Evolutionary conservation across 2,329 filamentous ascomycete species (phyloP).

Genomic region (Triangularia verruculosa): DNA sequence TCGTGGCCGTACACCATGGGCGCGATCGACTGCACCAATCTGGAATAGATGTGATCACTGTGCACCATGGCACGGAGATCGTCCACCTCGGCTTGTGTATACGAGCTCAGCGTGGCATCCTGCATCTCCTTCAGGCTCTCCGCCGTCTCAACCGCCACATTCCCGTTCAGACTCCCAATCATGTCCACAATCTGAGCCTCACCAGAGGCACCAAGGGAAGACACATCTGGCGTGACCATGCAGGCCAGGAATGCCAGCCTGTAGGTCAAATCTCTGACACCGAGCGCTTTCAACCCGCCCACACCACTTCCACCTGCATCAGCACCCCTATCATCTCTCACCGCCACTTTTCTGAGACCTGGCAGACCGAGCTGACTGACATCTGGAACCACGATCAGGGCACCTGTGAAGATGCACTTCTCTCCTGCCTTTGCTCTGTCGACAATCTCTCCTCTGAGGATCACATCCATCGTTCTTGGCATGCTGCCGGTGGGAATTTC

Average conservation of each 20-base stretch:
- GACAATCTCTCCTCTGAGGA: slow-evolving; percentile 93
- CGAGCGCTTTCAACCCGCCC: slow-evolving; percentile 83
- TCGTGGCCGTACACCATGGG: slow-evolving; percentile 97
- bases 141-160: slow-evolving; percentile 61
- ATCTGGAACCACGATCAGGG: slow-evolving; percentile 93
- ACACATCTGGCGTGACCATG: slow-evolving; percentile 89
- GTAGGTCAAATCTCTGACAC: slow-evolving; percentile 93
- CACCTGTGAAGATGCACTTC: slow-evolving; percentile 96
- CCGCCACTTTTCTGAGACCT: slow-evolving; percentile 76
- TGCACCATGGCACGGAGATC: slow-evolving; percentile 93
- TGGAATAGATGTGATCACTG: slow-evolving; percentile 89
- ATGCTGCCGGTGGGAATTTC: slow-evolving; percentile 98
- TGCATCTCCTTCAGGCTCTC: slow-evolving; percentile 82
- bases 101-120: slow-evolving; percentile 78
- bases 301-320: slow-evolving; percentile 84
- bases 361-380: slow-evolving; percentile 92
- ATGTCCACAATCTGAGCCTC: slow-evolving; percentile 80
- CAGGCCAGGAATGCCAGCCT: slow-evolving; percentile 94
- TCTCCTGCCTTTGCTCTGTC: slow-evolving; percentile 96
- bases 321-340: slow-evolving; percentile 77
- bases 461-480: slow-evolving; percentile 97
- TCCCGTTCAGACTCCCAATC: slow-evolving; percentile 76
- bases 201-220: slow-evolving; percentile 71
- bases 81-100: slow-evolving; percentile 83
- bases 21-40: slow-evolving; percentile 88